Percentiles rank a stretch among this genome's conserved stretches.
phyloP scores from a whole-genome alignment of 1,284 basidiomycete genomes.

The Melampsora americana region DNA sequence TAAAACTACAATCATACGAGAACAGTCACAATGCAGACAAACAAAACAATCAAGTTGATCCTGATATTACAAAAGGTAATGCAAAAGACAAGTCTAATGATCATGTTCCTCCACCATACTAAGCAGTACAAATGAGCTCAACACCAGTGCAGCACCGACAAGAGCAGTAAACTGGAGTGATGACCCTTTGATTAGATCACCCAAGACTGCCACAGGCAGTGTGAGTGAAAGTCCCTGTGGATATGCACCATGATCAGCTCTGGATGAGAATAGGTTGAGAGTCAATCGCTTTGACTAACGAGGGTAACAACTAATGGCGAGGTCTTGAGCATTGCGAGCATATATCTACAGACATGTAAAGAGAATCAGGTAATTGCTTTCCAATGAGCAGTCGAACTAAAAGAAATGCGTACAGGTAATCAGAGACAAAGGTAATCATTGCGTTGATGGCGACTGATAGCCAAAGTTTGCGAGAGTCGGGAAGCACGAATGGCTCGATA shows the following conservation, averaged over 20 bases:
- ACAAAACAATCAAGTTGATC: no score
- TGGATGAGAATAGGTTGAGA: background rate
- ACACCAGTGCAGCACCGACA: constrained; percentile 26
- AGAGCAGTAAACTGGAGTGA: constrained; percentile 45
- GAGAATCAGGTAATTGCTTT: background rate
- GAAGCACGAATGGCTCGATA: constrained; percentile 72
- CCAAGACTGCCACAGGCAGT: constrained; percentile 79
- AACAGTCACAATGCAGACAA: no score
- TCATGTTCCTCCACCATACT: constrained; percentile 27
- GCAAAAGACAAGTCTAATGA: background rate
- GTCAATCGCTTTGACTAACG: constrained; percentile 2
- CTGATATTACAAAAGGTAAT: no score
- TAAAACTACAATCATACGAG: no score
- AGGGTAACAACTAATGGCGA: constrained; percentile 59
- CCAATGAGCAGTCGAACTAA: background rate
- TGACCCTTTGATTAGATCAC: constrained; percentile 67
- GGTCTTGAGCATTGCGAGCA: constrained; percentile 86
- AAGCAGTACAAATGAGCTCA: constrained; percentile 41
- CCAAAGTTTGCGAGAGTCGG: constrained; percentile 63
- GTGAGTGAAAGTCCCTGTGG: constrained; percentile 93
- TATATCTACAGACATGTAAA: constrained; percentile 45
- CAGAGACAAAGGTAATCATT: constrained; percentile 36
- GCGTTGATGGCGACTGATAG: constrained; percentile 68
- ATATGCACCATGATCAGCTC: constrained; percentile 61
- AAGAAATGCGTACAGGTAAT: constrained; percentile 33